These are phyloP conservation scores for Cicer bijugum DNA, from an alignment of 306 rosid species.

Conservation along the genomic window DNA sequence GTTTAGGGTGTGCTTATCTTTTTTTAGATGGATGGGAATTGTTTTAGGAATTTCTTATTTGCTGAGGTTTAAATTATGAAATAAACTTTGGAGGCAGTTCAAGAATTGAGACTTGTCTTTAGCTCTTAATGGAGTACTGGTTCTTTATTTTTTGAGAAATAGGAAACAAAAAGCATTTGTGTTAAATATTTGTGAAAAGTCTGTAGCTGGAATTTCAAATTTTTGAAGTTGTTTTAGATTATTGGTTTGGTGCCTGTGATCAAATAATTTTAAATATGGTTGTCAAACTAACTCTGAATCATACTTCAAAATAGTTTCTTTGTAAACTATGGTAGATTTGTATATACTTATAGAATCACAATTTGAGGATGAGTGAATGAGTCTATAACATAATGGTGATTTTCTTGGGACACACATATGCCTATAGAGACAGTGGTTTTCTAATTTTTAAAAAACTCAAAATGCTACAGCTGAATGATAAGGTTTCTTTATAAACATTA, in stretches of 20 bases:
- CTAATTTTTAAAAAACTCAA: background rate
- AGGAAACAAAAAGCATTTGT: background rate
- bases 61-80: background rate
- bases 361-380: background rate
- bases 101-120: slow-evolving; percentile 16
- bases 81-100: slow-evolving; percentile 15
- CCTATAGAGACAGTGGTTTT: background rate
- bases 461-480: background rate
- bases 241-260: slow-evolving; percentile 6
- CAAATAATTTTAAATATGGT: background rate
- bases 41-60: slow-evolving; percentile 1
- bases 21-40: slow-evolving; percentile 2
- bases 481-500: too few relatives aligned
- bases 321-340: background rate
- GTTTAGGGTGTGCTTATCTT: slow-evolving; percentile 1
- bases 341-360: background rate
- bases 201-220: slow-evolving; percentile 8
- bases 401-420: background rate
- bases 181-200: slow-evolving; percentile 22
- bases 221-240: background rate
- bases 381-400: background rate
- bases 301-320: background rate
- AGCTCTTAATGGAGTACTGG: background rate
- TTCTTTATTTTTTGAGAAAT: slow-evolving; percentile 18
- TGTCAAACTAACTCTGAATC: background rate